phyloP scores from a whole-genome alignment of 2,329 filamentous ascomycete genomes.

The Colletotrichum sp. region DNA sequence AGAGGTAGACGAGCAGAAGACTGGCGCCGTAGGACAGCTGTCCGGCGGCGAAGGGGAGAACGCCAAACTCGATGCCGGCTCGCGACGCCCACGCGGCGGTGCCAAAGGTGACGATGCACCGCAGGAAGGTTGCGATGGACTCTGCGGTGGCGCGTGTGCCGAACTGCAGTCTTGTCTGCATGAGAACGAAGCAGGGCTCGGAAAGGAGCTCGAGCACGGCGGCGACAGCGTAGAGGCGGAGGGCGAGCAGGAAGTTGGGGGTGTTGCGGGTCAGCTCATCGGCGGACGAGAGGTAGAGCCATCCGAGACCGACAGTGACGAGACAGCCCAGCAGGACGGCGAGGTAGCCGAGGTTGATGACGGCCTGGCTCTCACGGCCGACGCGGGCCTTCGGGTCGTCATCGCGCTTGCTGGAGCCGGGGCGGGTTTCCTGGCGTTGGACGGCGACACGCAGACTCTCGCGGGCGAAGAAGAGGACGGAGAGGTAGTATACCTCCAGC shows the following conservation, averaged over 20 bases:
- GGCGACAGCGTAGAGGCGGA: constrained; percentile 61
- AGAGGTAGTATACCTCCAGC: constrained; percentile 90
- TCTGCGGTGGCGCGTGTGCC: constrained; percentile 83
- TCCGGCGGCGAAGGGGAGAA: constrained; percentile 87
- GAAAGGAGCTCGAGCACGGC: constrained; percentile 77
- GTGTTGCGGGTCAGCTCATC: constrained; percentile 54
- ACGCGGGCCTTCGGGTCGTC: constrained; percentile 28
- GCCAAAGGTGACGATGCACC: constrained; percentile 77
- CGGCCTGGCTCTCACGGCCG: constrained; percentile 66
- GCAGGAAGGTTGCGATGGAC: constrained; percentile 77
- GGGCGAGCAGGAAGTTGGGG: constrained; percentile 63
- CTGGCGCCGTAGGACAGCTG: constrained; percentile 77
- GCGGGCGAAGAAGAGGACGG: constrained; percentile 91
- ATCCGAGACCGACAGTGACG: constrained; percentile 68
- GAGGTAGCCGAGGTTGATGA: constrained; percentile 88
- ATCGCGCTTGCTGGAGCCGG: constrained; percentile 23
- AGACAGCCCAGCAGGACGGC: constrained; percentile 71
- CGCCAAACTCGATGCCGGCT: constrained; percentile 64
- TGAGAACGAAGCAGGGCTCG: constrained; percentile 88
- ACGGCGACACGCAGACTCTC: constrained; percentile 92
- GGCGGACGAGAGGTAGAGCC: constrained; percentile 67
- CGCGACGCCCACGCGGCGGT: constrained; percentile 68
- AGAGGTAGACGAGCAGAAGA: constrained; percentile 73
- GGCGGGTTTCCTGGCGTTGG: constrained; percentile 66
- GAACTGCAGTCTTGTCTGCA: constrained; percentile 83